phyloP scores from a whole-genome alignment of 257 asterid genomes.

The Petrea volubilis region DNA sequence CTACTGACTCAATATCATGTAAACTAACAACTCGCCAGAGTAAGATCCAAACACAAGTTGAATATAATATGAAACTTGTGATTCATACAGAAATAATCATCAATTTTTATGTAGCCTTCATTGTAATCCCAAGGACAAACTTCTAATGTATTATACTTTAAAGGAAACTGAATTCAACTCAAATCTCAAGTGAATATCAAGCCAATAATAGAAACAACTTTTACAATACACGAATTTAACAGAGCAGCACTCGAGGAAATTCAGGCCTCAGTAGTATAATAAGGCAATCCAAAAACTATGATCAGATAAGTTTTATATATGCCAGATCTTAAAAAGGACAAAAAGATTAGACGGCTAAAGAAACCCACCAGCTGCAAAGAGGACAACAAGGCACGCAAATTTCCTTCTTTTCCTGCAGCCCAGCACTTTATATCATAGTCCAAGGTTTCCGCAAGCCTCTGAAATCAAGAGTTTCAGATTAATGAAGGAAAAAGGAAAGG shows the following conservation, averaged over 20 bases:
- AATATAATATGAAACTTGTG: constrained; percentile 2
- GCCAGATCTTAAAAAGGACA: neutral
- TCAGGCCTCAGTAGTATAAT: neutral
- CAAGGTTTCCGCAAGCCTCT: constrained; percentile 75
- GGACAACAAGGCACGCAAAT: constrained; percentile 85
- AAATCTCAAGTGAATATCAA: neutral
- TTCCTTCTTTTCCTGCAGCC: constrained; percentile 95
- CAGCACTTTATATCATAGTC: constrained; percentile 73
- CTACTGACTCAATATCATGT: no score
- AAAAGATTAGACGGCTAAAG: neutral
- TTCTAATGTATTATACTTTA: neutral
- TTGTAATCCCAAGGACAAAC: neutral
- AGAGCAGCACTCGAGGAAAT: neutral
- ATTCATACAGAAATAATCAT: neutral
- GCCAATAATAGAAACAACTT: neutral
- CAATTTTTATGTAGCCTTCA: neutral
- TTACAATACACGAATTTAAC: neutral
- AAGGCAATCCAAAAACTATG: neutral
- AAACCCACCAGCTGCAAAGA: constrained; percentile 69
- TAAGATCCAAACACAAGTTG: neutral
- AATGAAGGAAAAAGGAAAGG: neutral
- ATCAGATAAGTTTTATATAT: neutral
- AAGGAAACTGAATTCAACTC: neutral
- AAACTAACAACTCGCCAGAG: neutral
- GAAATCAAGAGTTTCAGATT: constrained; percentile 31